These are phyloP conservation scores for Fonsecaea erecta DNA, from an alignment of 2,329 filamentous ascomycete species.

Conservation along the genomic window DNA sequence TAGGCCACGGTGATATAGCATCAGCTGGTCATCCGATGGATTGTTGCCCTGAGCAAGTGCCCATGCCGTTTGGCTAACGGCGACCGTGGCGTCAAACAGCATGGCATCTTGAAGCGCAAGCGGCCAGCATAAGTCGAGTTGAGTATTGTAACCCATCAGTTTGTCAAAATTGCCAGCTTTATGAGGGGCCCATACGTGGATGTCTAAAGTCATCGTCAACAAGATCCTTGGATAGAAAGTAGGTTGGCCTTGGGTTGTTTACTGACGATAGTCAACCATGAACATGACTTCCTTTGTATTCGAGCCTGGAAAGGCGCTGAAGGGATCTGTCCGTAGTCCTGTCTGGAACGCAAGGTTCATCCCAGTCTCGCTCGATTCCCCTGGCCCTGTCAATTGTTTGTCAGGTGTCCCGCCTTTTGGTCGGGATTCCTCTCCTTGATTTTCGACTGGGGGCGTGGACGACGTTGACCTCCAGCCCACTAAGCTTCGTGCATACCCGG, in stretches of 20 bases:
- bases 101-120: conserved; percentile 28
- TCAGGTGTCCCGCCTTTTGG: neutral
- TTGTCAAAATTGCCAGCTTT: conserved; percentile 22
- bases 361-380: neutral
- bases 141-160: conserved; percentile 26
- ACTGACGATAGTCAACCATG: conserved; percentile 28
- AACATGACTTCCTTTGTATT: conserved; percentile 22
- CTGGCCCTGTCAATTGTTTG: neutral
- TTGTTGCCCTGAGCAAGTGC: conserved; percentile 12
- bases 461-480: conserved; percentile 24
- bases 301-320: conserved; percentile 19
- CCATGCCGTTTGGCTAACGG: conserved; percentile 26
- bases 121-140: conserved; percentile 31
- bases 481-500: conserved; percentile 26
- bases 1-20: conserved; percentile 25
- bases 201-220: conserved; percentile 14
- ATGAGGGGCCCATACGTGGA: conserved; percentile 26
- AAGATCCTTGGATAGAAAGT: neutral
- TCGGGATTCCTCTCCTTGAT: neutral
- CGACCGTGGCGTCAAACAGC: conserved; percentile 29
- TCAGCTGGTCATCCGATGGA: conserved; percentile 21
- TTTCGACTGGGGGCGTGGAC: conserved; percentile 10
- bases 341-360: conserved; percentile 11
- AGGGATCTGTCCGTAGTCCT: conserved; percentile 20
- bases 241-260: neutral